These are phyloP conservation scores for Scytalidium lignicola DNA, from an alignment of 2,329 filamentous ascomycete species.

Conservation along the genomic window DNA sequence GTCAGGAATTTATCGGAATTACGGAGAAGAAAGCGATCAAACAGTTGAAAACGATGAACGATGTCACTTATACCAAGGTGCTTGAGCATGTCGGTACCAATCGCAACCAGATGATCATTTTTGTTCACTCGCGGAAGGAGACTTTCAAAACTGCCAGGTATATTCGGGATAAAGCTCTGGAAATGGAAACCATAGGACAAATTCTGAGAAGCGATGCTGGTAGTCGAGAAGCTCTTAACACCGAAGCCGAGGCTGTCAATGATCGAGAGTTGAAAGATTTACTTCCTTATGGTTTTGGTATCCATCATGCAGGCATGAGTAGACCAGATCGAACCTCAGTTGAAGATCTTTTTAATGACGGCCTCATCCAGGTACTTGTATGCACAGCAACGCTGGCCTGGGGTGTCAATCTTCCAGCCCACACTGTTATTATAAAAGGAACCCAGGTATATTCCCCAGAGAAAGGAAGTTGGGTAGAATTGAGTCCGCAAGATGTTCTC, in stretches of 20 bases:
- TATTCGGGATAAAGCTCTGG: conserved; percentile 93
- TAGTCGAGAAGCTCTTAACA: conserved; percentile 79
- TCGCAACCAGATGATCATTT: conserved; percentile 97
- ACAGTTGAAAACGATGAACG: conserved; percentile 98
- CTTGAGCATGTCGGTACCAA: conserved; percentile 91
- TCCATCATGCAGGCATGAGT: conserved; percentile 97
- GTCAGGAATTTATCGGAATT: conserved; percentile 95
- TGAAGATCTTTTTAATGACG: conserved; percentile 88
- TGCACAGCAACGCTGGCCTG: conserved; percentile 97
- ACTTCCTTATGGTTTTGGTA: conserved; percentile 93
- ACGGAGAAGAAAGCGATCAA: conserved; percentile 99
- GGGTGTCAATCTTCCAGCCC: conserved; percentile 97
- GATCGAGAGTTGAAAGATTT: conserved; percentile 91
- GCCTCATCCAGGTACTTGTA: conserved; percentile 88
- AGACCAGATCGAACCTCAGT: conserved; percentile 92
- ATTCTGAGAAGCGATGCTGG: conserved; percentile 91
- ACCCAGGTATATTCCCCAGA: conserved; percentile 98
- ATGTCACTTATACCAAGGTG: conserved; percentile 96
- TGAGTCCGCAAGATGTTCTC: conserved; percentile 94
- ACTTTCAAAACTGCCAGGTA: conserved; percentile 96
- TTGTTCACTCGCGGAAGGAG: conserved; percentile 97
- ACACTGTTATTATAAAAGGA: conserved; percentile 98
- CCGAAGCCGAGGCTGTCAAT: conserved; percentile 75
- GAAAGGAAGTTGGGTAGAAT: conserved; percentile 96
- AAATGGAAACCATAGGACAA: conserved; percentile 93